Conservation (phyloP, 1,284 basidiomycete genomes). For the Vanrija sp. region DNA sequence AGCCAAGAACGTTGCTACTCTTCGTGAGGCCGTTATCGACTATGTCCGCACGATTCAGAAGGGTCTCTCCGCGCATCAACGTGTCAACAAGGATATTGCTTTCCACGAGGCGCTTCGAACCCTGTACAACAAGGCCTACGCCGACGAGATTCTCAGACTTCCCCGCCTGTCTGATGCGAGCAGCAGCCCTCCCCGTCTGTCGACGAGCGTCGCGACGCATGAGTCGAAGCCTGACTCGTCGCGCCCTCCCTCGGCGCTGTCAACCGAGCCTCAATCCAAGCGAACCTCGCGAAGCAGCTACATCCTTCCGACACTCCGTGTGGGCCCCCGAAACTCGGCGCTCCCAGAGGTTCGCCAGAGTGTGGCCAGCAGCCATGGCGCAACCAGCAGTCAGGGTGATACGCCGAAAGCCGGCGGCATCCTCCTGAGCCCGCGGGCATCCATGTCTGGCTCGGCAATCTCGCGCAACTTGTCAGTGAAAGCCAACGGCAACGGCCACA, state of each 20-base stretch:
- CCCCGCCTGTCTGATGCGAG: slow-evolving; percentile 22
- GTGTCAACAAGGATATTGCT: slow-evolving; percentile 75
- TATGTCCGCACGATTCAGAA: slow-evolving; percentile 79
- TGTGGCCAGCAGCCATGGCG: slow-evolving; percentile 8
- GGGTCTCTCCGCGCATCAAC: slow-evolving; percentile 72
- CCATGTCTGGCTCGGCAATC: not conserved
- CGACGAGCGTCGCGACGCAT: not conserved
- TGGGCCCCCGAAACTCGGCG: slow-evolving; percentile 5
- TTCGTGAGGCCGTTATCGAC: slow-evolving; percentile 71
- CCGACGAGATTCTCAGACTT: slow-evolving; percentile 65
- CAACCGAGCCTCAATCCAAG: not conserved
- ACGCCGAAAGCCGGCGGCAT: slow-evolving; percentile 5
- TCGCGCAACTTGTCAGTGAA: no score
- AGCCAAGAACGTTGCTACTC: slow-evolving; percentile 63
- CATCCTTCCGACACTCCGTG: slow-evolving; percentile 12
- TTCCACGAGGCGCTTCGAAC: slow-evolving; percentile 88
- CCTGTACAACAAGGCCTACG: slow-evolving; percentile 85
- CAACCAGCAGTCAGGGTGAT: not conserved
- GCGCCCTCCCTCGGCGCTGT: no score
- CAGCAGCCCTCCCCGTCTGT: not conserved
- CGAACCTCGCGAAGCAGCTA: slow-evolving; percentile 4
- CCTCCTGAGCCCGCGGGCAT: slow-evolving; percentile 2
- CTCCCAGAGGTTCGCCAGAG: slow-evolving; percentile 8
- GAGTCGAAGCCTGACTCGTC: slow-evolving; percentile 6
- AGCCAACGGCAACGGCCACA: no score